These are phyloP conservation scores for Mycothermus thermophilus DNA, from an alignment of 495 filamentous ascomycete genomes.

Conservation along the genomic window DNA sequence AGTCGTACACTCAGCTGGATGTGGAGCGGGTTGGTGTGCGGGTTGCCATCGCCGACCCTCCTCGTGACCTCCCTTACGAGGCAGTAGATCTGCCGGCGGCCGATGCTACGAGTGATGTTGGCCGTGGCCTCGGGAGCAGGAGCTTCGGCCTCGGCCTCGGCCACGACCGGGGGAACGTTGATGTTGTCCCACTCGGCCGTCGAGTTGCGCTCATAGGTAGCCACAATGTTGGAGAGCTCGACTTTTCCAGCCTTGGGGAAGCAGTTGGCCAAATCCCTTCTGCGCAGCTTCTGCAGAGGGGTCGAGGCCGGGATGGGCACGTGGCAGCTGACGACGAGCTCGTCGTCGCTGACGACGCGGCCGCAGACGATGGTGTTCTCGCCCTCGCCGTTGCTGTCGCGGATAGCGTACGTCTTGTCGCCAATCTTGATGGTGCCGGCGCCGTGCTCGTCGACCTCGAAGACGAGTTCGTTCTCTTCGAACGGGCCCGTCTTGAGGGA, in stretches of 20 bases:
- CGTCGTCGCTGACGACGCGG: background rate
- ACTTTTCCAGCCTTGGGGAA: too few relatives aligned
- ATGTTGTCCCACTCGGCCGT: too few relatives aligned
- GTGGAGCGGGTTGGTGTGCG: slow-evolving; percentile 2
- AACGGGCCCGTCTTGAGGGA: background rate
- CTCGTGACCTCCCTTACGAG: too few relatives aligned
- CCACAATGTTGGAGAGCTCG: too few relatives aligned
- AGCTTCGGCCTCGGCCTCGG: too few relatives aligned
- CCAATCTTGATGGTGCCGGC: background rate
- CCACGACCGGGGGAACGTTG: too few relatives aligned
- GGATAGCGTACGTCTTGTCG: background rate
- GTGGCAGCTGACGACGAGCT: background rate
- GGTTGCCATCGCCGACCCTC: slow-evolving; percentile 1
- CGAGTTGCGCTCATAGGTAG: too few relatives aligned
- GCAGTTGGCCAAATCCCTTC: too few relatives aligned
- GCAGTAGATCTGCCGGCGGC: too few relatives aligned
- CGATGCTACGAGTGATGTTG: too few relatives aligned
- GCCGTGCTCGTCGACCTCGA: background rate
- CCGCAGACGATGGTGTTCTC: background rate
- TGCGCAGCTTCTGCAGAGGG: background rate
- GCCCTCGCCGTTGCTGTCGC: background rate
- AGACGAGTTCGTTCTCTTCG: background rate
- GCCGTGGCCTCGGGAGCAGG: too few relatives aligned
- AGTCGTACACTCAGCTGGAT: slow-evolving; percentile 1
- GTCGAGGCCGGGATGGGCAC: background rate